Percentiles rank a stretch among this genome's conserved stretches.
phyloP scores from a whole-genome alignment of 768 basidiomycete genomes.

The Suillus discolor region DNA sequence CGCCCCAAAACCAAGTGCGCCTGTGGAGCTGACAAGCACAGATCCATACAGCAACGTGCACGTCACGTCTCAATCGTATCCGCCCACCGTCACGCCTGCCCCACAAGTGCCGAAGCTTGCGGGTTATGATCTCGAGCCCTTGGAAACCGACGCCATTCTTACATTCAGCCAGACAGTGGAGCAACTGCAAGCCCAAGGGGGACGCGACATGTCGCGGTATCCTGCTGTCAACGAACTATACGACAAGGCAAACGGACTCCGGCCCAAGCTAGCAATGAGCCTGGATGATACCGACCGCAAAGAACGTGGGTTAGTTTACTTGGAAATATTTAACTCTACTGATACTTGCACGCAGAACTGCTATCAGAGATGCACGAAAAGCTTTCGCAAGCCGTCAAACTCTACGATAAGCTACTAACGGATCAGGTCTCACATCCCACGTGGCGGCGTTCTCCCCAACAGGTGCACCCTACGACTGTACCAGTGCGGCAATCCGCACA shows the following conservation, averaged over 20 bases:
- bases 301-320: conserved; percentile 61
- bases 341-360: conserved; percentile 55
- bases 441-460: conserved; percentile 47
- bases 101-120: conserved; percentile 58
- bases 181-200: conserved; percentile 77
- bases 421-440: conserved; percentile 76
- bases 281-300: conserved; percentile 84
- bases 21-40: conserved; percentile 58
- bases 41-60: conserved; percentile 39
- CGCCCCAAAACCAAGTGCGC: conserved; percentile 79
- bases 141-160: conserved; percentile 84
- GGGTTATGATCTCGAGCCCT: conserved; percentile 76
- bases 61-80: conserved; percentile 47
- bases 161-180: conserved; percentile 92
- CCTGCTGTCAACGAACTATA: conserved; percentile 85
- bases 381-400: conserved; percentile 85
- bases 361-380: conserved; percentile 95
- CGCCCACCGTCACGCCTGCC: conserved; percentile 39
- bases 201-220: conserved; percentile 75
- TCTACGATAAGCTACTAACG: conserved; percentile 89
- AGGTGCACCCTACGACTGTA: conserved; percentile 8
- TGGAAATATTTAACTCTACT: conserved; percentile 1
- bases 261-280: conserved; percentile 83
- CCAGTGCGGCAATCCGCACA: conserved; percentile 10
- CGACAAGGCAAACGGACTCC: conserved; percentile 74